Conservation (phyloP, 257 asterid genomes). For the Forsythia suspensa region DNA sequence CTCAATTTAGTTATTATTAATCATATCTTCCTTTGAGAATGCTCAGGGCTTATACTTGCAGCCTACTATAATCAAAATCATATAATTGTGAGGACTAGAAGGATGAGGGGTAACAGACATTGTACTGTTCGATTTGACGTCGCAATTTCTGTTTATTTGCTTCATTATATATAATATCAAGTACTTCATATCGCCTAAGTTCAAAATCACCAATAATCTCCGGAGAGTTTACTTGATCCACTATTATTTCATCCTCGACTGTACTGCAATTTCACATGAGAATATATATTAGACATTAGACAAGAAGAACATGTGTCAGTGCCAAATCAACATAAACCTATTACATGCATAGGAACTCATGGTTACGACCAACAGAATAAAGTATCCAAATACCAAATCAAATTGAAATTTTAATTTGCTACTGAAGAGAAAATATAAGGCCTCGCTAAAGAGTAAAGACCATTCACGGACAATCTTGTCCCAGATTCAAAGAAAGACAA, state of each 20-base stretch:
- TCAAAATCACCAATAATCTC: constrained; percentile 92
- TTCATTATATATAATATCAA: constrained; percentile 83
- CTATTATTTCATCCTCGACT: constrained; percentile 77
- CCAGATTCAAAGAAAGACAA: too few relatives aligned
- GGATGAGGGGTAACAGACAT: constrained; percentile 43
- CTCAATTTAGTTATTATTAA: background rate
- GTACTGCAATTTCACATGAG: constrained; percentile 70
- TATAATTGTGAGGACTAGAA: constrained; percentile 1
- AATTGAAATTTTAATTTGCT: too few relatives aligned
- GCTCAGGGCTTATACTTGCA: too few relatives aligned
- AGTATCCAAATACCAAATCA: too few relatives aligned
- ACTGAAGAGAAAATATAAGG: too few relatives aligned
- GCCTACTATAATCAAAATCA: background rate
- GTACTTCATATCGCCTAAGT: constrained; percentile 74
- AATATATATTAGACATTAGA: background rate
- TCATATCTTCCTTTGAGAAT: too few relatives aligned
- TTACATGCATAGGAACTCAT: too few relatives aligned
- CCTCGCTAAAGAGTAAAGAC: too few relatives aligned
- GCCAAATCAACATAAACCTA: too few relatives aligned
- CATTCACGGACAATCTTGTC: too few relatives aligned
- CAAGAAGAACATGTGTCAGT: too few relatives aligned
- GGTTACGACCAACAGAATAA: too few relatives aligned
- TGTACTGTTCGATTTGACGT: constrained; percentile 72
- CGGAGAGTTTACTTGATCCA: constrained; percentile 77
- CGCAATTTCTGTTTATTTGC: constrained; percentile 79